Conservation (phyloP, 352 stramenopile genomes). For the Globisporangium megalacanthum region DNA sequence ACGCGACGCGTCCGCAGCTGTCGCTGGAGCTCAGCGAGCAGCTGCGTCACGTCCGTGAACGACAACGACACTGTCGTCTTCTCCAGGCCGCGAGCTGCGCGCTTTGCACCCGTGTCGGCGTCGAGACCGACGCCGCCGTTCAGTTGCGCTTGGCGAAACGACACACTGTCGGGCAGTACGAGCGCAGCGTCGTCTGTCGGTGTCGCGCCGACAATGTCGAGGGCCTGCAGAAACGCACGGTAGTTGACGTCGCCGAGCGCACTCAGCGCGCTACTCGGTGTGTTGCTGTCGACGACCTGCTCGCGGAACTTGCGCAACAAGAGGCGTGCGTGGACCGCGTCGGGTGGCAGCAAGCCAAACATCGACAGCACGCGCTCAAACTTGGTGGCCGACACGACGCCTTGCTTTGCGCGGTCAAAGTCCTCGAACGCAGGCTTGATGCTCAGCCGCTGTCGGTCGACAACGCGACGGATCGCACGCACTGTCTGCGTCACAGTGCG, state of each 20-base stretch:
- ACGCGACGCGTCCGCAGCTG: conserved; percentile 63
- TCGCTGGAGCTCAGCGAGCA: conserved; percentile 54
- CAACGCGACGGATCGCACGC: conserved; percentile 42
- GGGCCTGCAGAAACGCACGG: conserved; percentile 64
- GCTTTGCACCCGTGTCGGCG: conserved; percentile 14
- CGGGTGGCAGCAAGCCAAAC: conserved; percentile 51
- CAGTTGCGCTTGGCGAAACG: conserved; percentile 58
- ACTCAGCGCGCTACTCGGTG: conserved; percentile 37
- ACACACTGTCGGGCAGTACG: conserved; percentile 46
- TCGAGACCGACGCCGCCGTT: conserved; percentile 25
- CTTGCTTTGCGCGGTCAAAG: conserved; percentile 74
- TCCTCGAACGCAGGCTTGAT: conserved; percentile 83
- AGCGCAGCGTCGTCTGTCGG: conserved; percentile 15
- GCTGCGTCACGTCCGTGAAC: conserved; percentile 27
- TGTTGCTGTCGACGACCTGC: conserved; percentile 27
- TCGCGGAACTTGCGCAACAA: conserved; percentile 78
- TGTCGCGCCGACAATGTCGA: conserved; percentile 37
- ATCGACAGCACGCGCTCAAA: conserved; percentile 82
- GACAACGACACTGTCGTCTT: neutral
- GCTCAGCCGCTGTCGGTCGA: conserved; percentile 62
- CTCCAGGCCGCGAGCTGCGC: conserved; percentile 24
- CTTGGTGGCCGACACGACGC: conserved; percentile 70
- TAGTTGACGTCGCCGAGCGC: conserved; percentile 84
- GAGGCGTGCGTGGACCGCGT: conserved; percentile 37
- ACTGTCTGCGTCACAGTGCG: conserved; percentile 40